Base-by-base conservation (phyloP, 257 asterid genomes). In the Dorcoceras hygrometricum region DNA sequence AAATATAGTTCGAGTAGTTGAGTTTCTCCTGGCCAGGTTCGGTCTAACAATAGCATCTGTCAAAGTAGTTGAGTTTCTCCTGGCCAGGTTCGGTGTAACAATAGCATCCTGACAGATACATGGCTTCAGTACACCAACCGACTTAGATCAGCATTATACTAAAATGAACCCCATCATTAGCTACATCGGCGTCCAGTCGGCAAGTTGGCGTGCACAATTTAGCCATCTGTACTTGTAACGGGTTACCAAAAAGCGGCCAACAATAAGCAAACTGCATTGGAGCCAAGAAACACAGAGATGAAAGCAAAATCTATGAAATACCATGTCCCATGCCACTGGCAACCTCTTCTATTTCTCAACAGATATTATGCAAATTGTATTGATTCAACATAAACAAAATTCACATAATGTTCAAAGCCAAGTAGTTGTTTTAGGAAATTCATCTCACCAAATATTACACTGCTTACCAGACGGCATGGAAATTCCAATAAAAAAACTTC, bases 401-500 rank as follows among this genome's bases (percentile, higher is more conserved):
- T 14, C 39, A 59, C 24, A 66, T 36, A 67, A 27, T 36, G 19
- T 50, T 16, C 58, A 9, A 43, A 53, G 28, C 68, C 27, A 62
- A 54, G 39, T 23, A 36, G 46, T 24, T 25, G 24, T 28, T 43
- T 26, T 59, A 59, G 64, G 34, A 51, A 32, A 39, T 19, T 43
- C 61, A 59, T 29, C 65, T 54, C 59, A 4, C 24, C 16, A 60
- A 43, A 56, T 31, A 11, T 34, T 24, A 28, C 14, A 59, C 10
- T 31, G 55, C 68, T 64, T 43, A 24, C 63, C 53, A 43, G 22
- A 39, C 50, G 12, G 29, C 62, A 53, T 7, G 27, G 67, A 34
- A 46, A 48, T 59, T 46, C 57, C 51, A 34, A 34, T 27, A 51
- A 24, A 72, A 66, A 36, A n/a, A 50, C 23, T 58, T 54, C 2